phyloP scores from a whole-genome alignment of 148 eudicot species.

The Vaccinium myrtillus region DNA sequence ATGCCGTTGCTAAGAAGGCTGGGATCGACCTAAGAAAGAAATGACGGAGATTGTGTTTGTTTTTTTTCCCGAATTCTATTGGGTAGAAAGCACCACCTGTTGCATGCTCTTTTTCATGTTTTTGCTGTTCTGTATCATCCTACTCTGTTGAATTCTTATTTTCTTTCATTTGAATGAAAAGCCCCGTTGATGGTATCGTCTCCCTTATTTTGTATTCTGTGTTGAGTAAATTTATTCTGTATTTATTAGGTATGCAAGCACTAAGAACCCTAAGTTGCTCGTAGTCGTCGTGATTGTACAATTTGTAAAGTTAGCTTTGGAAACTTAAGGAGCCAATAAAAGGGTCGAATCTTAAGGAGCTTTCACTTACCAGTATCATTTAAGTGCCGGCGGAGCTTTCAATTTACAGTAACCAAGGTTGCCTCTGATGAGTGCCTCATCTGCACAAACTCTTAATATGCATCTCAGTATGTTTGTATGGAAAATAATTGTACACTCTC shows the following conservation, averaged over 20 bases:
- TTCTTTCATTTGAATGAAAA: constrained; percentile 8
- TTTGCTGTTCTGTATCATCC: not conserved
- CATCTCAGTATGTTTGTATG: too few relatives aligned
- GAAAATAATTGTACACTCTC: too few relatives aligned
- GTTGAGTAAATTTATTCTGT: not conserved
- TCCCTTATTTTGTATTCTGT: not conserved
- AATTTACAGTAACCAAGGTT: too few relatives aligned
- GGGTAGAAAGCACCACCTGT: constrained; percentile 19
- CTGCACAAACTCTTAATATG: not conserved
- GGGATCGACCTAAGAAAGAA: constrained; percentile 89
- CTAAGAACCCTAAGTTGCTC: not conserved
- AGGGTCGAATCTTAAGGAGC: not conserved
- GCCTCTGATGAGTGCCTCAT: not conserved
- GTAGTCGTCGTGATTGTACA: too few relatives aligned
- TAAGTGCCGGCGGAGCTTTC: not conserved
- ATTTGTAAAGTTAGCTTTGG: too few relatives aligned
- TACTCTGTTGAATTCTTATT: not conserved
- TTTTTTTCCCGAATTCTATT: constrained; percentile 11
- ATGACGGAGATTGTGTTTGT: constrained; percentile 19
- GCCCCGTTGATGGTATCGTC: not conserved
- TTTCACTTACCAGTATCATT: not conserved
- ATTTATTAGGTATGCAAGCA: not conserved
- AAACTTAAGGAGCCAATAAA: too few relatives aligned
- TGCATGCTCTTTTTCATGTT: not conserved
- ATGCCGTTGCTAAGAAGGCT: constrained; percentile 92